A percentile compares a stretch with the other conserved stretches of the same genome.
phyloP scores from a whole-genome alignment of 805 yeast species.

The Kazachstania martiniae region DNA sequence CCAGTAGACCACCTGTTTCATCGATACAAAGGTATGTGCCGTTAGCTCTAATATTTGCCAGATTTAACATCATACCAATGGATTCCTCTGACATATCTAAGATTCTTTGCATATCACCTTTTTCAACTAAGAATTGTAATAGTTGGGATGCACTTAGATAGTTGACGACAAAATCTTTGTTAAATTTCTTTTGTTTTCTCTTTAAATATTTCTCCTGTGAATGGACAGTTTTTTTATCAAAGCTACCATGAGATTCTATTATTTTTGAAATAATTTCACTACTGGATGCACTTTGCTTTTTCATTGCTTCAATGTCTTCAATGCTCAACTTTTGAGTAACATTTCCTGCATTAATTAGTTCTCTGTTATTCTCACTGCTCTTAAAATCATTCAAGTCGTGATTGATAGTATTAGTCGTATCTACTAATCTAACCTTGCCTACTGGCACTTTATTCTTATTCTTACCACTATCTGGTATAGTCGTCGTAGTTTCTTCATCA shows the following conservation, averaged over 20 bases:
- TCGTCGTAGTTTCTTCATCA: constrained; percentile 6
- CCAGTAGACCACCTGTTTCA: constrained; percentile 88
- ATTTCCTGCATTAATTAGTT: constrained; percentile 56
- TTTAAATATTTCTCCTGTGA: constrained; percentile 88
- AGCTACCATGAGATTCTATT: constrained; percentile 74
- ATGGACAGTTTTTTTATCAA: constrained; percentile 77
- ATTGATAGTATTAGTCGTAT: constrained; percentile 6
- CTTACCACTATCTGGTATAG: constrained; percentile 7
- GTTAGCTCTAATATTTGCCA: constrained; percentile 79
- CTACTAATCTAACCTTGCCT: constrained; percentile 18
- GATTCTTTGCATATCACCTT: constrained; percentile 56
- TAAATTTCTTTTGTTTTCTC: constrained; percentile 85
- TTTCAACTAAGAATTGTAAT: constrained; percentile 63
- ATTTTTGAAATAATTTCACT: constrained; percentile 72
- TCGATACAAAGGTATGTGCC: constrained; percentile 83
- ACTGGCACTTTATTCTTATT: constrained; percentile 16
- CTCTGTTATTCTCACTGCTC: constrained; percentile 52
- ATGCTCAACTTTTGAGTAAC: constrained; percentile 60
- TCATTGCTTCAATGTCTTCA: constrained; percentile 79
- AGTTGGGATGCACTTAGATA: constrained; percentile 61
- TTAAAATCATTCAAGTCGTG: constrained; percentile 17
- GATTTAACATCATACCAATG: constrained; percentile 62
- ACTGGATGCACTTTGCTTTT: constrained; percentile 59
- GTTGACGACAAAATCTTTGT: constrained; percentile 75
- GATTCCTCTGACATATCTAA: constrained; percentile 81